Conservation (phyloP, 768 basidiomycete species). For the Sistotremastrum suecicum region DNA sequence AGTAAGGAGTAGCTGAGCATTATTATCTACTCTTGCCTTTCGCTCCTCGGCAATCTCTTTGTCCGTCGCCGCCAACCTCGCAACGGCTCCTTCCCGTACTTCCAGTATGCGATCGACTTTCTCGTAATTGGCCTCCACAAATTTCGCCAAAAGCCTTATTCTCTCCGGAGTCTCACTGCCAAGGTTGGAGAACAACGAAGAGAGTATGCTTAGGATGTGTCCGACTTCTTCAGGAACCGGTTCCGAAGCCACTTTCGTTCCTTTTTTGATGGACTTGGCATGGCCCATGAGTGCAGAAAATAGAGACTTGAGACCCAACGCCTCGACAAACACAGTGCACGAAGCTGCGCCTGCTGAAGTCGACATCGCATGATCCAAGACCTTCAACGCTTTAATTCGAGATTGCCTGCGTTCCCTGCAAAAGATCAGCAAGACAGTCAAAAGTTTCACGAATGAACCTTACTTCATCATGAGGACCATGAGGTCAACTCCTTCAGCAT, state of each 20-base stretch:
- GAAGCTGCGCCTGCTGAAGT: conserved; percentile 49
- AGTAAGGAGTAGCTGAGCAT: background rate
- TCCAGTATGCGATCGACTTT: conserved; percentile 91
- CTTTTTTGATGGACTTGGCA: conserved; percentile 56
- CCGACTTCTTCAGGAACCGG: conserved; percentile 65
- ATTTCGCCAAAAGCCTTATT: conserved; percentile 79
- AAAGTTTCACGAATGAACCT: conserved; percentile 11
- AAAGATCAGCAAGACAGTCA: conserved; percentile 3
- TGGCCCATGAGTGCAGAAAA: conserved; percentile 94
- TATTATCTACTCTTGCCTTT: conserved; percentile 28
- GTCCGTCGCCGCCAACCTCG: conserved; percentile 46
- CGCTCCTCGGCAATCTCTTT: conserved; percentile 56
- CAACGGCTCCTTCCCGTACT: conserved; percentile 56
- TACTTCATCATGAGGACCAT: conserved; percentile 99
- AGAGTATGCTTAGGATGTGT: conserved; percentile 78
- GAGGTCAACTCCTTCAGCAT: conserved; percentile 85
- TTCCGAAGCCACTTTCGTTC: conserved; percentile 30
- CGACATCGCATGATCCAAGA: conserved; percentile 82
- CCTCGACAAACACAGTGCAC: conserved; percentile 81
- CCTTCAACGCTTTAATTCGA: conserved; percentile 76
- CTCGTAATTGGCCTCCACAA: conserved; percentile 85
- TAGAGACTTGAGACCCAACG: conserved; percentile 74
- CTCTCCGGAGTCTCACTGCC: conserved; percentile 71
- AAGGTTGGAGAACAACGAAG: conserved; percentile 78
- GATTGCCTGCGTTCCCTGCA: conserved; percentile 71